Base-by-base conservation (phyloP, 768 basidiomycete species). In the Phallus indusiatus region DNA sequence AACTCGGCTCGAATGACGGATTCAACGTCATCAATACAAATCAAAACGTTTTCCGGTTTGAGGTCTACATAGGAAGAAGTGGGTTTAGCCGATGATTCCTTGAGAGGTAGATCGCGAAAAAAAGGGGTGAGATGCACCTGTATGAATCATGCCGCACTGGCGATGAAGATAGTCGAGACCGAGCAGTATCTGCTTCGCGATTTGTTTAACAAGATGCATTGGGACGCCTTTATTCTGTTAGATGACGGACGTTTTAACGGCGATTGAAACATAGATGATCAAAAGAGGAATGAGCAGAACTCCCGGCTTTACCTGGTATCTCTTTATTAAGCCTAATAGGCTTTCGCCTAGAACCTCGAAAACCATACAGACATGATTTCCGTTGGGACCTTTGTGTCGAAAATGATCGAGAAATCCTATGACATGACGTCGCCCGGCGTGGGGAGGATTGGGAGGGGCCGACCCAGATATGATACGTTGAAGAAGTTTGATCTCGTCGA, bases 291-390 rank as follows among this genome's bases (percentile, higher is more conserved):
- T n/a, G n/a, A n/a, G n/a, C n/a, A n/a, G n/a, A n/a, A n/a, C n/a
- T n/a, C n/a, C n/a, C n/a, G n/a, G 21, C 18, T 22, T 42, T 48
- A 59, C 57, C 77, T 98, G 94, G 75, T 98, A 93, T 11, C 95
- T 83, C 73, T 96, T 97, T 80, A 98, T 96, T 66, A 99, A 81
- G 5, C 88, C 94, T 1, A 98, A 82, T 1, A 99, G 77, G 70
- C 95, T 97, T 74, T 99, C 95, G 61, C 95, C 96, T 9, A 99
- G 81, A 22, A 98, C 96, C 72, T 99, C 96, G 67, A 97, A 97
- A 14, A 96, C 94, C 96, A 99, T 98, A 79, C 96, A 98, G 65
- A 99, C 90, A 73, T 99, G 96, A 16, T 82, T 86, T 37, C 96
- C 96, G 70, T 99, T 96, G 10, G 94, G 94, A 1, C 96, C 96